Percentiles rank a stretch among this genome's conserved stretches.
Conservation (phyloP, 495 filamentous ascomycete genomes). For the Xylaria flabelliformis region DNA sequence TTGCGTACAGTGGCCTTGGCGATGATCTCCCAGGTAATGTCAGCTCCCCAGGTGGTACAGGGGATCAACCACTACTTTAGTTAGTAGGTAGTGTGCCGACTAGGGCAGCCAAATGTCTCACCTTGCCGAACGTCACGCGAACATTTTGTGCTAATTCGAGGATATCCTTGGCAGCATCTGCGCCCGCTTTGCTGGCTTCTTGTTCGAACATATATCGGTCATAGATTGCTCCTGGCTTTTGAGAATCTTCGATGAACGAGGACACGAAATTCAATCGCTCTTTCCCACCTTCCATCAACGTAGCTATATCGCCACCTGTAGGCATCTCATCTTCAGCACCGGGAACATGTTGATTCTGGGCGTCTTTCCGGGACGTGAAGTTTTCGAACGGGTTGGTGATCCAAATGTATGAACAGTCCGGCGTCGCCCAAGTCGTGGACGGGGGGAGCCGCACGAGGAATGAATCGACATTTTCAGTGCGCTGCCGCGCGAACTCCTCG, state of each 20-base stretch:
- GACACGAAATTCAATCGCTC: constrained; percentile 45
- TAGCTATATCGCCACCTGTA: constrained; percentile 35
- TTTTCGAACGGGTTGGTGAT: constrained; percentile 60
- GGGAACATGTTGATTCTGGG: constrained; percentile 43
- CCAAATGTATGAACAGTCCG: constrained; percentile 68
- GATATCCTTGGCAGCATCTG: constrained; percentile 59
- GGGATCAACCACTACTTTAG: constrained; percentile 81
- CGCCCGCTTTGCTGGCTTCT: constrained; percentile 59
- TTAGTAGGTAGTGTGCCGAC: not conserved
- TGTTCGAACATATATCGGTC: constrained; percentile 49
- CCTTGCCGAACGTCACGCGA: constrained; percentile 69
- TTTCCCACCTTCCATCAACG: constrained; percentile 42
- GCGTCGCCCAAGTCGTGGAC: constrained; percentile 53
- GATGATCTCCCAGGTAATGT: constrained; percentile 67
- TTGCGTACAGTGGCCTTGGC: constrained; percentile 67
- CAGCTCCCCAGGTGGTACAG: constrained; percentile 58
- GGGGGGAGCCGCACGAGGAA: constrained; percentile 74
- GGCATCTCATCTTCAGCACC: constrained; percentile 51
- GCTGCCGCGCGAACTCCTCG: constrained; percentile 52
- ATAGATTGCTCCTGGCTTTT: constrained; percentile 32
- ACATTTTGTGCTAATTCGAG: constrained; percentile 60
- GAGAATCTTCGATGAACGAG: constrained; percentile 39
- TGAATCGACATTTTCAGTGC: constrained; percentile 62
- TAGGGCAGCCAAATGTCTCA: constrained; percentile 27
- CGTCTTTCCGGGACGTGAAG: constrained; percentile 30